Percentiles rank a stretch among this genome's conserved stretches.
Evolutionary conservation across 2,329 filamentous ascomycete genomes (phyloP).

Genomic region (Stachybotrys chlorohalonatus): DNA sequence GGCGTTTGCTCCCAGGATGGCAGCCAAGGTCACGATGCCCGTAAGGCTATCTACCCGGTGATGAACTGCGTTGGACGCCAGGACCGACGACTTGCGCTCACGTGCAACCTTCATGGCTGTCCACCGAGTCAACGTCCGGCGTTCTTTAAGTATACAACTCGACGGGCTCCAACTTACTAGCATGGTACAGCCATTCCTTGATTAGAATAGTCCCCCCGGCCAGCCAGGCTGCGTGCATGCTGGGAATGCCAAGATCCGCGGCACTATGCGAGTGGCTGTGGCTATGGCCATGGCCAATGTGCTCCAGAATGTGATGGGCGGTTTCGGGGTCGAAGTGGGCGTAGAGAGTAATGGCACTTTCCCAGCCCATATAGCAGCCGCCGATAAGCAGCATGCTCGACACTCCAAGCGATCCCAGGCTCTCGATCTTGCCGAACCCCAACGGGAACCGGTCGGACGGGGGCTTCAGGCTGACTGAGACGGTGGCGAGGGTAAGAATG

Average conservation of each 20-base stretch:
- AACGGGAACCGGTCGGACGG: slow-evolving; percentile 77
- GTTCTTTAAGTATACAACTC: background rate
- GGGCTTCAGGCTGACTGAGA: slow-evolving; percentile 83
- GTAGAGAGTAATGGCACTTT: slow-evolving; percentile 58
- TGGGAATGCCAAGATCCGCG: slow-evolving; percentile 49
- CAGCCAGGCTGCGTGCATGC: slow-evolving; percentile 90
- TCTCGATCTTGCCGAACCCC: slow-evolving; percentile 97
- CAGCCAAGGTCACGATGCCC: slow-evolving; percentile 82
- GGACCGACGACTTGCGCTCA: slow-evolving; percentile 88
- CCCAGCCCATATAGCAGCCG: slow-evolving; percentile 85
- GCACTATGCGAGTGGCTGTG: slow-evolving; percentile 53
- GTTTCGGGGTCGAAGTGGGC: slow-evolving; percentile 65
- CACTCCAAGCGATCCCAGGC: slow-evolving; percentile 84
- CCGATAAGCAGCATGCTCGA: slow-evolving; percentile 84
- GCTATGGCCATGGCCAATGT: slow-evolving; percentile 53
- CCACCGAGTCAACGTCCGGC: background rate
- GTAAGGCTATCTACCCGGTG: slow-evolving; percentile 95
- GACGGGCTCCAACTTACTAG: slow-evolving; percentile 57
- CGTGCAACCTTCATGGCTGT: slow-evolving; percentile 89
- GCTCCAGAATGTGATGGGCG: slow-evolving; percentile 52
- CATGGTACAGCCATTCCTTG: slow-evolving; percentile 96
- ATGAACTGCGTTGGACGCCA: slow-evolving; percentile 93
- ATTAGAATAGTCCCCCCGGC: slow-evolving; percentile 81
- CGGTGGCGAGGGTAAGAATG: slow-evolving; percentile 85
- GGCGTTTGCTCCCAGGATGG: slow-evolving; percentile 83